phyloP scores from a whole-genome alignment of 2,329 filamentous ascomycete genomes.

The Pleomassaria siparia region DNA sequence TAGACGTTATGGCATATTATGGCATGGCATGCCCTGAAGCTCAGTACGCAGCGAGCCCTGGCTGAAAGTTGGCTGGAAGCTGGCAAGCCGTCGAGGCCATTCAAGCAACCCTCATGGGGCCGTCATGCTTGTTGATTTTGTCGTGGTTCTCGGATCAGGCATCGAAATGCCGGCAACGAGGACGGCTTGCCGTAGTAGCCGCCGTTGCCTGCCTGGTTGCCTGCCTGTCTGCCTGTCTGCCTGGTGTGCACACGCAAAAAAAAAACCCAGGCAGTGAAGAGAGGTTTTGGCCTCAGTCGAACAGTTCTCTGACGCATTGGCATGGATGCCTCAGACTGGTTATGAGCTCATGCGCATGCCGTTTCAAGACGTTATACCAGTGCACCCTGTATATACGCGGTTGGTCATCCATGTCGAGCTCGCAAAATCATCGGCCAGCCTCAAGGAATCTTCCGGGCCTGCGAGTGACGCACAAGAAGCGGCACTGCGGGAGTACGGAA shows the following conservation, averaged over 20 bases:
- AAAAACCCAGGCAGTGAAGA: conserved; percentile 31
- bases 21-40: conserved; percentile 25
- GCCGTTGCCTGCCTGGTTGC: conserved; percentile 28
- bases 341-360: conserved; percentile 41
- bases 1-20: conserved; percentile 14
- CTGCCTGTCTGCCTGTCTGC: no score
- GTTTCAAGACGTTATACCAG: conserved; percentile 42
- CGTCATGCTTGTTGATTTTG: conserved; percentile 26
- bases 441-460: conserved; percentile 35
- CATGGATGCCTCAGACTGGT: conserved; percentile 40
- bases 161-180: conserved; percentile 36
- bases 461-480: conserved; percentile 33
- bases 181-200: conserved; percentile 41
- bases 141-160: conserved; percentile 32
- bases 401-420: conserved; percentile 34
- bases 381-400: conserved; percentile 41
- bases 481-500: conserved; percentile 28
- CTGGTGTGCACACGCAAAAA: no score
- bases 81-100: conserved; percentile 23
- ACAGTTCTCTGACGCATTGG: conserved; percentile 41
- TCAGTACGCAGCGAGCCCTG: conserved; percentile 24
- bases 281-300: conserved; percentile 23
- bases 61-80: conserved; percentile 35
- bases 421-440: conserved; percentile 40
- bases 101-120: conserved; percentile 12